Percentiles rank a stretch among this genome's conserved stretches.
phyloP scores from a whole-genome alignment of 73 alveolate species.

The Effrenium voratum region DNA sequence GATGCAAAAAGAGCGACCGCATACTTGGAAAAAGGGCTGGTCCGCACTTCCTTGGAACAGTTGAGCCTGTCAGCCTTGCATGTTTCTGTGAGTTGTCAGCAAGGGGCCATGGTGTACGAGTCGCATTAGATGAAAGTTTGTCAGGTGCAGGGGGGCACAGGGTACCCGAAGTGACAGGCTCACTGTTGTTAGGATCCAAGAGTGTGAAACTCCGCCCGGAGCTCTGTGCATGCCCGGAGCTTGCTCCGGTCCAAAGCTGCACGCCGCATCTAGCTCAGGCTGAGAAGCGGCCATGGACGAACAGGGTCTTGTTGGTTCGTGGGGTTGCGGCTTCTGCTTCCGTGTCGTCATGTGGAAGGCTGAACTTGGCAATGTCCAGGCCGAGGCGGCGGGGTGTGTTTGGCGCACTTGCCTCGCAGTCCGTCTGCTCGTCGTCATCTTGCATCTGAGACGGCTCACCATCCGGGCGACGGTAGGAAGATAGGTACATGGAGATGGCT shows the following conservation, averaged over 20 bases:
- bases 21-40: too few relatives aligned
- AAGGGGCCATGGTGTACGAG: too few relatives aligned
- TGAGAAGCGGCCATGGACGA: slow-evolving; percentile 62
- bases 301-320: slow-evolving; percentile 72
- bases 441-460: neutral
- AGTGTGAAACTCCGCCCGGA: too few relatives aligned
- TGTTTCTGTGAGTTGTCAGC: too few relatives aligned
- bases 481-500: slow-evolving; percentile 32
- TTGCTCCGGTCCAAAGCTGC: slow-evolving; percentile 43
- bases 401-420: slow-evolving; percentile 22
- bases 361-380: slow-evolving; percentile 2
- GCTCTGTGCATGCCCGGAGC: neutral
- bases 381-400: slow-evolving; percentile 31
- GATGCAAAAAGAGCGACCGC: too few relatives aligned
- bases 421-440: slow-evolving; percentile 45
- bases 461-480: neutral
- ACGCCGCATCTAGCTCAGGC: slow-evolving; percentile 41
- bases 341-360: neutral
- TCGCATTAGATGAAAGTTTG: too few relatives aligned
- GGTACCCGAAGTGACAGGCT: too few relatives aligned
- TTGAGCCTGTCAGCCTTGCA: too few relatives aligned
- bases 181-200: too few relatives aligned
- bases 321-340: slow-evolving; percentile 34
- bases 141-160: too few relatives aligned
- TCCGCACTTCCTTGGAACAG: too few relatives aligned